phyloP scores from a whole-genome alignment of 768 basidiomycete species.

The Chalciporus chontae region DNA sequence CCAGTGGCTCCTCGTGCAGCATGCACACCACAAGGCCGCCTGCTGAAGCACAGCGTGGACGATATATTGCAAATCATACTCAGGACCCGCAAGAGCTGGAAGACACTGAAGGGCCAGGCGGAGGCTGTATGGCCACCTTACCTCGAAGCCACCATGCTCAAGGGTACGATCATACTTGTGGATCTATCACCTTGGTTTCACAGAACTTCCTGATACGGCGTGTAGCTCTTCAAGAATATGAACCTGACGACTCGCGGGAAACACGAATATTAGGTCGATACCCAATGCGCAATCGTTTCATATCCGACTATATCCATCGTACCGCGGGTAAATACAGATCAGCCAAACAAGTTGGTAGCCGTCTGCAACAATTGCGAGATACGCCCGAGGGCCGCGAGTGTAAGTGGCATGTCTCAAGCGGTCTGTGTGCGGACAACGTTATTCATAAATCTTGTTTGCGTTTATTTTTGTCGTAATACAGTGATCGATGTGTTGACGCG shows the following conservation, averaged over 20 bases:
- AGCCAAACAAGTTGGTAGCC: constrained; percentile 78
- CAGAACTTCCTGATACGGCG: constrained; percentile 13
- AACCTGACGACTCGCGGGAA: constrained; percentile 69
- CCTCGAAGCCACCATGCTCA: constrained; percentile 72
- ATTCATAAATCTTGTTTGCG: constrained; percentile 25
- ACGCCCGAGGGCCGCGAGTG: constrained; percentile 68
- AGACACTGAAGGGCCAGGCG: constrained; percentile 59
- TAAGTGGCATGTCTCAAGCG: constrained; percentile 38
- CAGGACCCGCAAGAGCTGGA: constrained; percentile 71
- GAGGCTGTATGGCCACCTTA: constrained; percentile 80
- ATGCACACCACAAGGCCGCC: constrained; percentile 11
- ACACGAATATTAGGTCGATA: constrained; percentile 71
- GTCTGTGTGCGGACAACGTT: constrained; percentile 24
- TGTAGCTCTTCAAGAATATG: constrained; percentile 67
- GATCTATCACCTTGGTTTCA: constrained; percentile 17
- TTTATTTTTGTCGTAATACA: constrained; percentile 30
- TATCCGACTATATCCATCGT: constrained; percentile 70
- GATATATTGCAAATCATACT: constrained; percentile 68
- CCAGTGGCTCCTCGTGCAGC: constrained; percentile 1
- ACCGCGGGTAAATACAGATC: constrained; percentile 69
- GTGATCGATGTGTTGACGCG: constrained; percentile 34
- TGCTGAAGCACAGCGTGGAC: constrained; percentile 25
- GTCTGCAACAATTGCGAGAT: constrained; percentile 74
- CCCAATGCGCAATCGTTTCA: constrained; percentile 77
- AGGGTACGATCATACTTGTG: constrained; percentile 44